phyloP scores from a whole-genome alignment of 495 filamentous ascomycete genomes.

The Eremomyces bilateralis region DNA sequence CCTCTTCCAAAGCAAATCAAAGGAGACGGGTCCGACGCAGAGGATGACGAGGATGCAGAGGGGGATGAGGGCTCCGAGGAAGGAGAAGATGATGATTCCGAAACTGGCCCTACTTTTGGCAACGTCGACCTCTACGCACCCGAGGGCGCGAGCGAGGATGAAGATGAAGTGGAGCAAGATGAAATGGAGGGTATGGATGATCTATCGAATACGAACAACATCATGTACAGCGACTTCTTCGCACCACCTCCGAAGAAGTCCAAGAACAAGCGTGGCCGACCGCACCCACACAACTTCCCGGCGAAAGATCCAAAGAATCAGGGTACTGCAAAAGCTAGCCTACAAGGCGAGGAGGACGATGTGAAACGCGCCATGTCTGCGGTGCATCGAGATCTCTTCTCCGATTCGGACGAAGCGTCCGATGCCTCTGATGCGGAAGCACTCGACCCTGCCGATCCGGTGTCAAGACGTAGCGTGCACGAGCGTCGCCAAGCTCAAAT shows the following conservation, averaged over 20 bases:
- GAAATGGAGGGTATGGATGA: slow-evolving; percentile 26
- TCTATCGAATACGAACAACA: slow-evolving; percentile 56
- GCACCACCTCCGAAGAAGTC: slow-evolving; percentile 56
- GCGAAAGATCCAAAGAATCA: background rate
- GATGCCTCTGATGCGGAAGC: slow-evolving; percentile 10
- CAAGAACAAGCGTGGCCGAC: slow-evolving; percentile 19
- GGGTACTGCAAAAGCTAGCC: slow-evolving; percentile 6
- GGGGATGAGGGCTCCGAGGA: no score
- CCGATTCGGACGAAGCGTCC: slow-evolving; percentile 34
- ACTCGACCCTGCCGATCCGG: slow-evolving; percentile 23
- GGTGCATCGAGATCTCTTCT: slow-evolving; percentile 80
- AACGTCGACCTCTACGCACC: slow-evolving; percentile 37
- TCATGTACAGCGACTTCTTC: slow-evolving; percentile 82
- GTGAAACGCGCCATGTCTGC: slow-evolving; percentile 74
- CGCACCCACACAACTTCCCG: slow-evolving; percentile 21
- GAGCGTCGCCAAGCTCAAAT: slow-evolving; percentile 71
- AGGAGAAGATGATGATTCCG: slow-evolving; percentile 32
- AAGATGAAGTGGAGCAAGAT: slow-evolving; percentile 27
- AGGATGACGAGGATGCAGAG: slow-evolving; percentile 19
- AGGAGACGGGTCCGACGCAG: slow-evolving; percentile 1
- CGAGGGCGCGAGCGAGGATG: slow-evolving; percentile 28
- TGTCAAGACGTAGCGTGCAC: slow-evolving; percentile 49
- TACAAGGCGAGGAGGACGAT: slow-evolving; percentile 24
- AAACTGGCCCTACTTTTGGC: slow-evolving; percentile 58
- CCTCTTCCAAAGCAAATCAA: background rate